Evolutionary conservation across 305 asterid species (phyloP), one percentile per base, ranked within the genome.

Genomic region (Ilex paraguariensis): DNA sequence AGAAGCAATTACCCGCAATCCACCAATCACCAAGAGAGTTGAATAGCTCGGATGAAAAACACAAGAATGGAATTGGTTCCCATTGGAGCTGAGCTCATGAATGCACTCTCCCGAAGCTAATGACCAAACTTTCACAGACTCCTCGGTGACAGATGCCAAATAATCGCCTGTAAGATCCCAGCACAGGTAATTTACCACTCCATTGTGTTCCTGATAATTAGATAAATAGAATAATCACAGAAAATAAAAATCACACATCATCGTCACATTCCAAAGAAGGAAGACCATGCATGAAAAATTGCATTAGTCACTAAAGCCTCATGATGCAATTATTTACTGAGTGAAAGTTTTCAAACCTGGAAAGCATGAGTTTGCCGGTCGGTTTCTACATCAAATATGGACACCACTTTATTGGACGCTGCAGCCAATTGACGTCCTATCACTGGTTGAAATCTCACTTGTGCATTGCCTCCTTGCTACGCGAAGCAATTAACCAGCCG

Each of bases 21-120:
- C 96, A 64, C 98, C 98, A 64, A 93, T 80, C 62, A 93, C 95
- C 81, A 93, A 75, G 65, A 93, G 87, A 61, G 96, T 78, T 60
- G 97, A 72, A 73, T 87, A 87, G 68, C 85, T 90, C 40, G 98
- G 98, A 84, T 90, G 97, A 70, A 93, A 93, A 71, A 87, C 97
- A 57, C 97, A 93, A 9, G 98, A 93, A 72, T 93, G 87, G 63
- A 85, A 93, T 73, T 86, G 95, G 77, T 84, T 90, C n/a, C 85
- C 91, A 16, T 76, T 87, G 45, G 95, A 74, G 71, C 73, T 81
- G 66, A 88, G 87, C 69, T 71, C 98, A 59, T 91, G 97, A 83
- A 94, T 83, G 81, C 88, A 88, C 33, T 88, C 96, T 59, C 96
- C 87, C 15, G 97, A 83, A 59, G 79, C 48, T 42, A 94, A 72